Evolutionary conservation across 495 filamentous ascomycete genomes (phyloP), one percentile per base, ranked within the genome.

Genomic region (Podospora bellae-mahoneyi): DNA sequence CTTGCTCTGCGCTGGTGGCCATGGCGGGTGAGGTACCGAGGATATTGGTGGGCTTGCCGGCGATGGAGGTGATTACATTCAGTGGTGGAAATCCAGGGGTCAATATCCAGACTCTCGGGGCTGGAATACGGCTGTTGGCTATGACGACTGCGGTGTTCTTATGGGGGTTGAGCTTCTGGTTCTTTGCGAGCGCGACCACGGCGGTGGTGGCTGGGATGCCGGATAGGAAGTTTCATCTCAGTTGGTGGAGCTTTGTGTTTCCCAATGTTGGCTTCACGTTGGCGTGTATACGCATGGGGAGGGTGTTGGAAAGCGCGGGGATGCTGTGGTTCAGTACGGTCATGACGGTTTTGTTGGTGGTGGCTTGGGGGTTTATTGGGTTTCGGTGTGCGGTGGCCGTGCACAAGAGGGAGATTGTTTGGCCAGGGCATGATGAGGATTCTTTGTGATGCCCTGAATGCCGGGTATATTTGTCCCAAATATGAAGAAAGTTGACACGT

Each of bases 121-220:
- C 81, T 9, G 77, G 83, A 23, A 66, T 89, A 15, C 75, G 82
- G 55, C 70, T 89, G 2, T 55, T 86, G 10, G 85, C 87, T 0
- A 71, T 88, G 20, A 75, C 79, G 0, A 66, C 79, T 0, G 88
- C 81, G 2, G 83, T 89, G 4, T 90, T 90, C 66, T 79, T 93
- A 2, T 93, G 90, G 90, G 84, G 84, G 0, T 76, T 92, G 15
- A 86, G 84, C 54, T 81, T 92, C 44, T 92, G 89, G 89, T 92
- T 92, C 80, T 92, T 92, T 74, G 80, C 79, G 44, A 80, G 89
- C 4, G 86, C 88, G 0, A 69, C 83, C 9, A 75, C 88, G 23
- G 85, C 84, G 1, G 83, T 85, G 9, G 69, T 90, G 23, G 75
- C 75, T 9, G 80, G 83, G 4, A 79, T 83, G 59, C 82, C 81